Evolutionary conservation across 2,329 filamentous ascomycete genomes (phyloP).

Genomic region (Aspergillus amoenus): DNA sequence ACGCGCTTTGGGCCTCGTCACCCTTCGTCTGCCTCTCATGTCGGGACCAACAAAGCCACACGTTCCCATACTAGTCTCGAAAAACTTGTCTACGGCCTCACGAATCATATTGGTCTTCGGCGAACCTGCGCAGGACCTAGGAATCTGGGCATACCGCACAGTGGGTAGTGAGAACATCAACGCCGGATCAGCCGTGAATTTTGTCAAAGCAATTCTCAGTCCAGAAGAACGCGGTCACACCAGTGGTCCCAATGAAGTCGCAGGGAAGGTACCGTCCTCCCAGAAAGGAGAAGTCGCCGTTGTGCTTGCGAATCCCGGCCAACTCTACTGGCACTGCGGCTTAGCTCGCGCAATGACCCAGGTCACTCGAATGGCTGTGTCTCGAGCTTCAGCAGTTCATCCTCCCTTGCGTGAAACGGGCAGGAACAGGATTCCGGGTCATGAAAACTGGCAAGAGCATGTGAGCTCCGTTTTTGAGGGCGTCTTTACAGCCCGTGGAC

Average conservation of each 20-base stretch:
- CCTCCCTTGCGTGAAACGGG: constrained; percentile 50
- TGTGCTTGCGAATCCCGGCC: constrained; percentile 74
- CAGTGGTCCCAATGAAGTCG: constrained; percentile 14
- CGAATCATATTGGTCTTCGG: constrained; percentile 75
- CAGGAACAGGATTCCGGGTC: constrained; percentile 63
- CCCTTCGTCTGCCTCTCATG: constrained; percentile 61
- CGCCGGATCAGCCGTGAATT: constrained; percentile 67
- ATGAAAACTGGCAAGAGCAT: constrained; percentile 61
- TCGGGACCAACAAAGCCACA: constrained; percentile 53
- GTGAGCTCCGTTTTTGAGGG: constrained; percentile 65
- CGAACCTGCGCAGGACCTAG: constrained; percentile 69
- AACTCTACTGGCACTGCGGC: constrained; percentile 73
- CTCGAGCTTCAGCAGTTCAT: constrained; percentile 64
- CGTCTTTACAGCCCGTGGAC: constrained; percentile 49
- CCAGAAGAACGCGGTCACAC: background rate
- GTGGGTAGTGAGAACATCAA: constrained; percentile 65
- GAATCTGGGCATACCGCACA: constrained; percentile 70
- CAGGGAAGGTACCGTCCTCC: background rate
- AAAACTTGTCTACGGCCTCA: constrained; percentile 55
- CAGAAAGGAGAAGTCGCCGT: constrained; percentile 42
- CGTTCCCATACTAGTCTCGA: constrained; percentile 66
- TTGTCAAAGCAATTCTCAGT: constrained; percentile 53
- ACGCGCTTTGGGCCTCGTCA: constrained; percentile 57
- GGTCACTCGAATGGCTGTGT: constrained; percentile 57
- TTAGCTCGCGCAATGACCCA: constrained; percentile 60